Percentiles rank a stretch among this genome's conserved stretches.
phyloP scores from a whole-genome alignment of 2,329 filamentous ascomycete genomes.

The Dryadomyces quercivorus region DNA sequence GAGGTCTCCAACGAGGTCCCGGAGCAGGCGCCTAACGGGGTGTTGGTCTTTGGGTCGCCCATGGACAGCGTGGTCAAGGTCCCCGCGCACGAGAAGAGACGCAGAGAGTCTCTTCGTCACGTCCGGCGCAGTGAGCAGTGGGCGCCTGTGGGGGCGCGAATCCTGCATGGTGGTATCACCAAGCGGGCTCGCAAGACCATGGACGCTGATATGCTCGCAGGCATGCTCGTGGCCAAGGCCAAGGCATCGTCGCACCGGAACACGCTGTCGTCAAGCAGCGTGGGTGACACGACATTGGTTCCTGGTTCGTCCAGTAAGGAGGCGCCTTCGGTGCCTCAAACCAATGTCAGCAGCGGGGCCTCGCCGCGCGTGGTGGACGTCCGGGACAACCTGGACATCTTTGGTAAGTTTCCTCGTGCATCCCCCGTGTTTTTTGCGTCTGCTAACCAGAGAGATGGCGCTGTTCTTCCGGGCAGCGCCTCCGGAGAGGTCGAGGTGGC shows the following conservation, averaged over 20 bases:
- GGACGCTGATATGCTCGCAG: not conserved
- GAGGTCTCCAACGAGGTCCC: no score
- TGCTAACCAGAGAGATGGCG: not conserved
- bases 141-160: not conserved
- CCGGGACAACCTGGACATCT: slow-evolving; percentile 22
- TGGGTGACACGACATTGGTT: no score
- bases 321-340: not conserved
- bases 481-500: not conserved
- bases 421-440: no score
- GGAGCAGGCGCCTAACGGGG: not conserved
- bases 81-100: slow-evolving; percentile 17
- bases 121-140: slow-evolving; percentile 17
- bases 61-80: slow-evolving; percentile 10
- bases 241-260: not conserved
- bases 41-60: slow-evolving; percentile 19
- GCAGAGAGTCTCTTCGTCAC: slow-evolving; percentile 18
- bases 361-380: slow-evolving; percentile 17
- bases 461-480: no score
- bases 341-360: not conserved
- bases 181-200: slow-evolving; percentile 8
- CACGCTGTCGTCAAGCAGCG: not conserved
- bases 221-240: not conserved
- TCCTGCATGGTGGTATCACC: not conserved
- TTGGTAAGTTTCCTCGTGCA: slow-evolving; percentile 12
- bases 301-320: no score